Conservation (phyloP, 345 rosid species). For the Populus simonii region DNA sequence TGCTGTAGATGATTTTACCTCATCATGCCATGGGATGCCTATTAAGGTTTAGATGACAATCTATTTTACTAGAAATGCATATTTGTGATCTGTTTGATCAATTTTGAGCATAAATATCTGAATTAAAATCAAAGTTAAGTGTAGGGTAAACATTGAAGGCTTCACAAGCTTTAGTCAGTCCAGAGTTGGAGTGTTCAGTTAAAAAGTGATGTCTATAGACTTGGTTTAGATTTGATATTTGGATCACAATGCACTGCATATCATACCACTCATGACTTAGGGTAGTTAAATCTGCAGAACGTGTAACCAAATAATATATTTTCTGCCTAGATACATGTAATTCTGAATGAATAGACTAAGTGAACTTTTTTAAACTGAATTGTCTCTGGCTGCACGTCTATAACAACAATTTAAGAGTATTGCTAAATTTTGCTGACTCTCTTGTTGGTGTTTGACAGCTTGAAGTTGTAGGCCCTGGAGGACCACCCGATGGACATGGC, state of each 20-base stretch:
- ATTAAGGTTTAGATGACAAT: background rate
- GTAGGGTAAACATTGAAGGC: background rate
- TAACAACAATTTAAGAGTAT: background rate
- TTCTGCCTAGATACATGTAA: background rate
- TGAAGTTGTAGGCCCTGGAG: constrained; percentile 92
- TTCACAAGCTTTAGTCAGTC: background rate
- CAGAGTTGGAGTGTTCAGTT: background rate
- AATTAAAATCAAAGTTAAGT: background rate
- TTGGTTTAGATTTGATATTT: background rate
- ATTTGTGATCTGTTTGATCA: background rate
- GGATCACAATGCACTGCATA: background rate
- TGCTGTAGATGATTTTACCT: background rate
- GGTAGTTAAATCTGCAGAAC: background rate
- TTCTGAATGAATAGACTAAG: background rate
- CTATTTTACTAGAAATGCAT: background rate
- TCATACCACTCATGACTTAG: background rate
- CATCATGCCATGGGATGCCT: background rate
- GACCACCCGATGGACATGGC: constrained; percentile 76
- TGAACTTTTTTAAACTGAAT: background rate
- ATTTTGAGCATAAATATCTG: background rate
- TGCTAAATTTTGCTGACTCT: constrained; percentile 13
- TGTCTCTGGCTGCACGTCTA: too few species aligned
- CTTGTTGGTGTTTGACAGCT: constrained; percentile 43
- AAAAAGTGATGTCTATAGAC: background rate
- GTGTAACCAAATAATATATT: background rate